Conservation (phyloP, 805 yeast genomes). For the Alloascoidea africana region DNA sequence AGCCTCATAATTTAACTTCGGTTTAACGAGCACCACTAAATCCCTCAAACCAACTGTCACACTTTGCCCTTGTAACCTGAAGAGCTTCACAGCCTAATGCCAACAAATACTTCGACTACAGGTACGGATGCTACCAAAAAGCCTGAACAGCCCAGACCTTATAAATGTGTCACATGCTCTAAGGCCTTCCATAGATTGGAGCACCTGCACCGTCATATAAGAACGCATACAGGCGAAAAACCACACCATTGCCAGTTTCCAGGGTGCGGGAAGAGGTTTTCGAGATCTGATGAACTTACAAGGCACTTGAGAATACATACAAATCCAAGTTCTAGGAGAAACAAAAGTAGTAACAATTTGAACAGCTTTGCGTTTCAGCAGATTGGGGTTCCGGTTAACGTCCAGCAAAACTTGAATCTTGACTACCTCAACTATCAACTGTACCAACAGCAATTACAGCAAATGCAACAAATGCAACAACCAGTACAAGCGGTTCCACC, state of each 20-base stretch:
- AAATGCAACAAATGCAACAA: neutral
- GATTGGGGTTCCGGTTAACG: neutral
- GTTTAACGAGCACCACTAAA: no score
- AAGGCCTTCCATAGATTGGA: constrained; percentile 81
- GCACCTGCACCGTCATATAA: constrained; percentile 81
- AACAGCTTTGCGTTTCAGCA: neutral
- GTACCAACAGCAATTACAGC: constrained; percentile 1
- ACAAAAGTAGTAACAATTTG: constrained; percentile 1
- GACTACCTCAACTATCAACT: neutral
- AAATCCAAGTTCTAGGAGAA: constrained; percentile 20
- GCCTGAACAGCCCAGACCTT: constrained; percentile 43
- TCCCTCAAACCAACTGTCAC: no score
- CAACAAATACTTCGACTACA: no score
- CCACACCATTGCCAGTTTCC: constrained; percentile 79
- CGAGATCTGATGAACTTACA: constrained; percentile 74
- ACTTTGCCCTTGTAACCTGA: no score
- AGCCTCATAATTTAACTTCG: no score
- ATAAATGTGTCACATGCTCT: constrained; percentile 70
- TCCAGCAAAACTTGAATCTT: neutral
- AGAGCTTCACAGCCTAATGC: no score
- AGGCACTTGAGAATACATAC: constrained; percentile 71
- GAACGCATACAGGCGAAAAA: constrained; percentile 90
- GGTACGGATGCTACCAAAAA: neutral
- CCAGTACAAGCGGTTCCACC: neutral
- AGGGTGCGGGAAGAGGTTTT: constrained; percentile 69